Conservation (phyloP, 176 grass and related monocot genomes). For the Phoenix dactylifera region DNA sequence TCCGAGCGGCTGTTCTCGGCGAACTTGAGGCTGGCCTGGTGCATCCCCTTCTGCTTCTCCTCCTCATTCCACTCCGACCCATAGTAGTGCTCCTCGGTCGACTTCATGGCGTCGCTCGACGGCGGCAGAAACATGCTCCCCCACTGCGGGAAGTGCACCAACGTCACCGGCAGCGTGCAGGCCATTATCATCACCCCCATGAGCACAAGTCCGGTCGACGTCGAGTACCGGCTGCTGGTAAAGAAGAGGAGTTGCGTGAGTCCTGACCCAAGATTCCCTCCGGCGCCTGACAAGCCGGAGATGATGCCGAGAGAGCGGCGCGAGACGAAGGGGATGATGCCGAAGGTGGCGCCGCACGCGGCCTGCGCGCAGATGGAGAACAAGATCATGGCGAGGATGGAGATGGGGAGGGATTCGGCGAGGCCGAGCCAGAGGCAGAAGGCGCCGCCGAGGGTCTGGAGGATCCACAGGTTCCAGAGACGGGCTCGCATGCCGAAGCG, state of each 20-base stretch:
- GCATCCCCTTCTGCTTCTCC: constrained; percentile 44
- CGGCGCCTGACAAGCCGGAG: constrained; percentile 57
- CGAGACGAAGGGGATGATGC: constrained; percentile 64
- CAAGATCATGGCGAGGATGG: constrained; percentile 57
- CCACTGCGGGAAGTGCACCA: constrained; percentile 93
- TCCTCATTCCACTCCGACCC: constrained; percentile 42
- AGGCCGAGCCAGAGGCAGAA: constrained; percentile 61
- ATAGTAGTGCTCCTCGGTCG: constrained; percentile 49
- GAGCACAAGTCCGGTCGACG: constrained; percentile 29
- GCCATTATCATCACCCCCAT: constrained; percentile 96
- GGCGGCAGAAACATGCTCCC: constrained; percentile 75
- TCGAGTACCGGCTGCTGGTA: constrained; percentile 56
- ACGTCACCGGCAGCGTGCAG: constrained; percentile 41
- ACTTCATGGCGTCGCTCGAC: constrained; percentile 8
- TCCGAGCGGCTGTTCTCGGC: constrained; percentile 59
- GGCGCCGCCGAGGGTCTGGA: constrained; percentile 71
- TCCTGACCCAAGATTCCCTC: constrained; percentile 61
- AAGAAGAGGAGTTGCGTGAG: constrained; percentile 90
- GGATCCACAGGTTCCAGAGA: constrained; percentile 86
- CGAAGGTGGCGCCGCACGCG: constrained; percentile 68
- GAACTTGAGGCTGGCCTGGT: constrained; percentile 45
- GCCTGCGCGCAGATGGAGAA: constrained; percentile 84
- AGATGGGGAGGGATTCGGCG: constrained; percentile 33
- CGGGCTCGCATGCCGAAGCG: constrained; percentile 69
- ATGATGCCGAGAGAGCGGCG: constrained; percentile 65